Base-by-base conservation (phyloP, 176 grass and related monocot genomes). In the Oryza punctata region DNA sequence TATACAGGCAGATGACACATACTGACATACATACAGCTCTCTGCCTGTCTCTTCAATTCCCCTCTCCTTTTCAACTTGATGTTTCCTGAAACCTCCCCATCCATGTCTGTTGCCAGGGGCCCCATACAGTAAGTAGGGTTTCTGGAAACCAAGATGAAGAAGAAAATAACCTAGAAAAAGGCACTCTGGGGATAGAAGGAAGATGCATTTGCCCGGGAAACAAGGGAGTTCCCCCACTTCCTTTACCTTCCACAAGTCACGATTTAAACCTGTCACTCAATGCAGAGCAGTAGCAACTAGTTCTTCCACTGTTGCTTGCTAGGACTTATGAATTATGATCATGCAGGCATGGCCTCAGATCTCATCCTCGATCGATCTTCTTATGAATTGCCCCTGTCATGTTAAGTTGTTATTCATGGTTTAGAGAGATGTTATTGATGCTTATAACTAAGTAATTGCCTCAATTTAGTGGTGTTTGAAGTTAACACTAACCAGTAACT, bases 31-130 rank as follows among this genome's bases (percentile, higher is more conserved):
- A 69, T 75, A 87, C 64, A 81, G 45, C 69, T 54, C 37, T 57
- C 52, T 87, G 79, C 72, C 49, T 80, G 50, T 44, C 65, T 79
- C 57, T 70, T 50, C 78, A 3, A 68, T 63, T 35, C 13, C 72
- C 50, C 9, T 78, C 73, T 79, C 32, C 67, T 30, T 90, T 72
- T 16, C 73, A 73, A 43, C 32, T 43, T 86, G 87, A 86, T 92
- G 75, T 73, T 87, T 93, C 81, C 87, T 90, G 91, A 87, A 87
- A 69, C 81, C 72, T 89, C 72, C 30, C 89, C 38, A 80, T 69
- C 60, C 84, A 84, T 85, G 81, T 73, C 33, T 87, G 72, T 49
- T 69, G 63, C 83, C 84, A 87, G 47, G 84, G 79, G 3, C 24
- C 24, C 90, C 84, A 27, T 89, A 84, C 87, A 73, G 70, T 63